A percentile compares a stretch with the other conserved stretches of the same genome.
Evolutionary conservation across 179 eudicot genomes (phyloP).

Genomic region (Nepenthes alata): DNA sequence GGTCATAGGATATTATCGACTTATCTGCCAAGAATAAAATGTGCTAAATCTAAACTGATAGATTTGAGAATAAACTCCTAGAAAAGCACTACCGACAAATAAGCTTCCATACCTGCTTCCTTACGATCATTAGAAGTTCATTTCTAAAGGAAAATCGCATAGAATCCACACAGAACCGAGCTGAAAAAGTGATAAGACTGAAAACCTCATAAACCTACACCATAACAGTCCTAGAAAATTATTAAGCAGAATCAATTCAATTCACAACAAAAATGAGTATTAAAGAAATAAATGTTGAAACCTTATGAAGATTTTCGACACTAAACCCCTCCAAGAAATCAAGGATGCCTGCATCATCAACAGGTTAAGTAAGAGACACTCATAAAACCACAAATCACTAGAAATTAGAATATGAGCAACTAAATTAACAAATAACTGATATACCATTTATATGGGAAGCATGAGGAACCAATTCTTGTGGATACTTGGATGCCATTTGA

Average conservation of each 20-base stretch:
- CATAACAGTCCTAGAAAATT: neutral
- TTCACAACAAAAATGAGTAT: neutral
- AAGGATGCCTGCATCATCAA: slow-evolving; percentile 30
- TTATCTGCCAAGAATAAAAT: neutral
- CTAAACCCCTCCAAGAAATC: slow-evolving; percentile 53
- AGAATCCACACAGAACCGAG: slow-evolving; percentile 21
- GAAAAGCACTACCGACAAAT: neutral
- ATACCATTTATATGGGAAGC: slow-evolving; percentile 45
- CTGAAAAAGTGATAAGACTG: slow-evolving; percentile 31
- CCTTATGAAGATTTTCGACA: slow-evolving; percentile 48
- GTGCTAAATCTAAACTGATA: neutral
- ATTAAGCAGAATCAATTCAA: neutral
- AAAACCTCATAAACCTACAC: slow-evolving; percentile 47
- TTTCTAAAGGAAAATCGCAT: slow-evolving; percentile 29
- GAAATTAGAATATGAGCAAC: slow-evolving; percentile 3
- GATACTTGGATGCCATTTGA: slow-evolving; percentile 26
- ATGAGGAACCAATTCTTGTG: slow-evolving; percentile 36
- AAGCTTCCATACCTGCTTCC: slow-evolving; percentile 36
- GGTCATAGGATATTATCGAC: neutral
- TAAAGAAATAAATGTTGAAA: neutral
- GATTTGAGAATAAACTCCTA: neutral
- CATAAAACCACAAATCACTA: neutral
- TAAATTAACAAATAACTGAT: neutral
- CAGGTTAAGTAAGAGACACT: neutral
- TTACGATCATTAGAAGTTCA: slow-evolving; percentile 45